phyloP scores from a whole-genome alignment of 2,329 filamentous ascomycete genomes.

The Ascochyta koolunga region DNA sequence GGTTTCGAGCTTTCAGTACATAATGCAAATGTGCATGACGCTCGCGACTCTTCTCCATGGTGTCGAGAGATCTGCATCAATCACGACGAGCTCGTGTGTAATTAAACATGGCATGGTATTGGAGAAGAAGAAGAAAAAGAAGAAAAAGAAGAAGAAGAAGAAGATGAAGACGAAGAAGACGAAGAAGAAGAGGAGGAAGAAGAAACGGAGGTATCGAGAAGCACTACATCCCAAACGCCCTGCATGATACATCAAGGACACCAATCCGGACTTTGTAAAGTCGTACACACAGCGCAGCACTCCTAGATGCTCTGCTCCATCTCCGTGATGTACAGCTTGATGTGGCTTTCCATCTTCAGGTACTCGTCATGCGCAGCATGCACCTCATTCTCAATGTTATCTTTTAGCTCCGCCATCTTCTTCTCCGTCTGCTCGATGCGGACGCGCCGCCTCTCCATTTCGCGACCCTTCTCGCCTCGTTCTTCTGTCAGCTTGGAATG shows the following conservation, averaged over 20 bases:
- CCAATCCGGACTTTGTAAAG: constrained; percentile 1
- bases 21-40: constrained; percentile 1
- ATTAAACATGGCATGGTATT: background rate
- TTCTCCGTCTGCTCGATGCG: constrained; percentile 98
- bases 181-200: too few species aligned
- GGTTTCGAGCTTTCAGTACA: constrained; percentile 1
- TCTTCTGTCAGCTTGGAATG: constrained; percentile 85
- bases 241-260: constrained; percentile 8
- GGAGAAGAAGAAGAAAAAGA: constrained; percentile 2
- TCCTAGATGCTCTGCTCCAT: constrained; percentile 79
- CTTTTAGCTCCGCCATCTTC: constrained; percentile 98
- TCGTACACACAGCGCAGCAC: constrained; percentile 2
- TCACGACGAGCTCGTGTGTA: background rate
- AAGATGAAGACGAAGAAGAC: too few species aligned
- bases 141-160: constrained; percentile 7
- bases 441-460: constrained; percentile 91
- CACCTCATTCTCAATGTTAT: constrained; percentile 95
- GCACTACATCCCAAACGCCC: constrained; percentile 10
- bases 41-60: background rate
- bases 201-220: constrained; percentile 12
- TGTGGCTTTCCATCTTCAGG: constrained; percentile 95
- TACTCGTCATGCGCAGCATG: constrained; percentile 92
- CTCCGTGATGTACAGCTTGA: constrained; percentile 96
- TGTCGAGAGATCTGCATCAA: too few species aligned
- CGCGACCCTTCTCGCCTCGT: constrained; percentile 81